Evolutionary conservation across 768 basidiomycete genomes (phyloP), one percentile per base, ranked within the genome.

Genomic region (Tylopilus subfusipes): DNA sequence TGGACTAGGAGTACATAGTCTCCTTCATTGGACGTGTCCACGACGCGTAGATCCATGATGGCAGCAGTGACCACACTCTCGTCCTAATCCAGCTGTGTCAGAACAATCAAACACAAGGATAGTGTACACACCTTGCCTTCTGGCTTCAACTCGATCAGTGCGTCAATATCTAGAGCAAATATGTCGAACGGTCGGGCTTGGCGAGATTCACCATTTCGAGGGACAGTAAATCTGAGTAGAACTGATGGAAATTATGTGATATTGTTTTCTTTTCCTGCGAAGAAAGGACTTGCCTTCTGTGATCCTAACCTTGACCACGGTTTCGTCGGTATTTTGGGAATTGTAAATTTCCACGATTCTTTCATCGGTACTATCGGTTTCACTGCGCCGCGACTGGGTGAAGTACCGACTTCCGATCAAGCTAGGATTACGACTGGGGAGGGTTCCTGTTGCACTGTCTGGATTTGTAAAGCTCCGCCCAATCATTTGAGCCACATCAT

Each of bases 381-480:
- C 65, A 34, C 56, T 57, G 30, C 65, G 69, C 48, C 64, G 67
- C 39, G 66, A 52, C 57, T 77, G 80, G 0, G 78, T 73, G 56
- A 91, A 90, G 71, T 84, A 94, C 31, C 84, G 81, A 61, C 90
- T 92, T 34, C 90, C 91, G 52, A 93, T 87, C 48, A 93, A 69
- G 63, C 83, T 86, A 29, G 84, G 67, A 66, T 85, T 82, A 50
- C 74, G 74, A 56, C 80, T 82, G 53, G 73, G 72, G 48, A 64
- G 57, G 22, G 63, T 68, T 53, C 75, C 68, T 18, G 59, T 59
- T 34, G 55, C 67, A 8, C 53, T 60, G 25, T 68, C 68, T 31
- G 54, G 57, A 43, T 47, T 27, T 5, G 52, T 44, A 39, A 58
- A 48, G 7, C 75, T 69, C 16, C 73, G 76, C 48, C 88, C 88